Conservation (phyloP, 129 eudicot species). For the Artemisia annua region DNA sequence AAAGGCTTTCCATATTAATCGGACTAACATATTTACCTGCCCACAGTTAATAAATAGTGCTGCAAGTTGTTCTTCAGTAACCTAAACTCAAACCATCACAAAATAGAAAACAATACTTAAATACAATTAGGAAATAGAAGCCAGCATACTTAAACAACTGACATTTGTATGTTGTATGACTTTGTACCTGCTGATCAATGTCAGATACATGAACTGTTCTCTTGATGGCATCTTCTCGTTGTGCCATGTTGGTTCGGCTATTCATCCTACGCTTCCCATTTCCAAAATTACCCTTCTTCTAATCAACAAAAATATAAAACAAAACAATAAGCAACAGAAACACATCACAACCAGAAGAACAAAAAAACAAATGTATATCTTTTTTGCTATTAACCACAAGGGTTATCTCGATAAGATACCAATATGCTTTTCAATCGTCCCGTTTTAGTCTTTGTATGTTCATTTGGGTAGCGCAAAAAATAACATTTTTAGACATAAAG, state of each 20-base stretch:
- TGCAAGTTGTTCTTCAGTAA: conserved; percentile 94
- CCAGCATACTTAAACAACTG: background rate
- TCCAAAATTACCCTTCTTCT: conserved; percentile 67
- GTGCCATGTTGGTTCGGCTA: conserved; percentile 80
- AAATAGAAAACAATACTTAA: background rate
- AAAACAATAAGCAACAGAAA: conserved; percentile 21
- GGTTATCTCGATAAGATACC: background rate
- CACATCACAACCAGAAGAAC: background rate
- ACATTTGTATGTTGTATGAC: background rate
- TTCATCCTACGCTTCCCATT: conserved; percentile 75
- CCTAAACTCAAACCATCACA: conserved; percentile 48
- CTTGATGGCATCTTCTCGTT: conserved; percentile 82
- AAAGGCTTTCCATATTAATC: background rate
- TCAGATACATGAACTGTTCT: conserved; percentile 95
- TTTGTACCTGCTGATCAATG: conserved; percentile 85
- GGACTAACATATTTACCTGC: conserved; percentile 51
- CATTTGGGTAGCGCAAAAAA: too few relatives aligned
- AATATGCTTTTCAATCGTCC: too few relatives aligned
- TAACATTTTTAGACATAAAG: too few relatives aligned
- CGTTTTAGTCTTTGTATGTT: too few relatives aligned
- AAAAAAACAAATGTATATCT: background rate
- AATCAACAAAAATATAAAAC: conserved; percentile 9
- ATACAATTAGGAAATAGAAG: conserved; percentile 1
- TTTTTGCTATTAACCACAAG: background rate
- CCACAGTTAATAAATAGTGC: conserved; percentile 79